Conservation (phyloP, 129 eudicot genomes). For the Ambrosia trifida region DNA sequence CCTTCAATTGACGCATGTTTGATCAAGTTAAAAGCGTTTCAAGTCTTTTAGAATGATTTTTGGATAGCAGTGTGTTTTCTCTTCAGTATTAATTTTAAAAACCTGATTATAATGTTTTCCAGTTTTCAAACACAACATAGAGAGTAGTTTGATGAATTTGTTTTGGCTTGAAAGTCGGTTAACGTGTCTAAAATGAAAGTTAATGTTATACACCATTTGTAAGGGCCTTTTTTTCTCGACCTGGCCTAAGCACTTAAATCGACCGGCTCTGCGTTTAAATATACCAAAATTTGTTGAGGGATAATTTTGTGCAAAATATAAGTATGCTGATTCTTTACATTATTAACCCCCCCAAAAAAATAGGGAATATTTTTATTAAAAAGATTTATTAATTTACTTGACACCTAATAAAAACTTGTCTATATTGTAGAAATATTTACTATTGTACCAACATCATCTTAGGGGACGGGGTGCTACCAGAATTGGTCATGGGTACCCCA, state of each 20-base stretch:
- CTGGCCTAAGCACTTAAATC: too few species aligned
- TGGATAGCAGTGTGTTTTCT: too few species aligned
- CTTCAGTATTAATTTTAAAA: too few species aligned
- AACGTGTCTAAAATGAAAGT: too few species aligned
- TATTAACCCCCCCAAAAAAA: background rate
- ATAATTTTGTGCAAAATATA: too few species aligned
- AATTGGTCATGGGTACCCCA: too few species aligned
- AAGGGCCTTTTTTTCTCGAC: too few species aligned
- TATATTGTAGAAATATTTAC: background rate
- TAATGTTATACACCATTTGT: background rate
- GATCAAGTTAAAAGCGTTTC: background rate
- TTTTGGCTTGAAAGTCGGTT: too few species aligned
- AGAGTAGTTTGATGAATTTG: too few species aligned
- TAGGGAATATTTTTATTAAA: background rate
- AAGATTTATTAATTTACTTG: background rate
- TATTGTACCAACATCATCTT: background rate
- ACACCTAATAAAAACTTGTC: background rate
- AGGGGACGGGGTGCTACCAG: too few species aligned
- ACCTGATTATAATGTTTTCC: background rate
- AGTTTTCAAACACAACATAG: background rate
- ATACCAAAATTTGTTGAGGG: background rate
- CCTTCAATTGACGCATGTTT: slow-evolving; percentile 1
- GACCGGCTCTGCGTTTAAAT: too few species aligned
- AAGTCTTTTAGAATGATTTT: too few species aligned
- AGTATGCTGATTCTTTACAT: background rate